Evolutionary conservation across 2,329 filamentous ascomycete species (phyloP).

Genomic region (Erysiphe pulchra): DNA sequence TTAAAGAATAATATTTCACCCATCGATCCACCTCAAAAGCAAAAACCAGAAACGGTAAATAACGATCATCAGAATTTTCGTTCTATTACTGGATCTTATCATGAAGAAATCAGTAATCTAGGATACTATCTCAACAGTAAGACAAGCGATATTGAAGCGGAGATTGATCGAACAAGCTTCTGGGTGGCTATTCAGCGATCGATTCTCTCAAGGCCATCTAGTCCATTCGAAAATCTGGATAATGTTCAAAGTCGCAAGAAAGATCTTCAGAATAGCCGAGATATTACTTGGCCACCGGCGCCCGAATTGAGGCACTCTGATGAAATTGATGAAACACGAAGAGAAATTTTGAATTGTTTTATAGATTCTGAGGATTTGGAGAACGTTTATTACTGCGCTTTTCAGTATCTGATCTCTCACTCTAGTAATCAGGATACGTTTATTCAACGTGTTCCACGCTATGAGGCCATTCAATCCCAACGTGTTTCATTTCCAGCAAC

Average conservation of each 20-base stretch:
- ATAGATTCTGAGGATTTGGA: conserved; percentile 20
- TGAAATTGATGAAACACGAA: too few relatives aligned
- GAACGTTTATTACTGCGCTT: conserved; percentile 70
- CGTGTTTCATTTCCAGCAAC: conserved; percentile 46
- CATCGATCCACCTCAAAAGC: neutral
- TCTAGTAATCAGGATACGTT: conserved; percentile 50
- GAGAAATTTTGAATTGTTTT: neutral
- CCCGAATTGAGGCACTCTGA: too few relatives aligned
- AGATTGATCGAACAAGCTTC: conserved; percentile 58
- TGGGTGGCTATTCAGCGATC: conserved; percentile 68
- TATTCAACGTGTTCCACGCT: conserved; percentile 59
- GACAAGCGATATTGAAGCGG: conserved; percentile 45
- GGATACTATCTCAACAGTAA: conserved; percentile 7
- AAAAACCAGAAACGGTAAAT: conserved; percentile 16
- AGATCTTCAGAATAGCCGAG: neutral
- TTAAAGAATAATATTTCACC: conserved; percentile 22
- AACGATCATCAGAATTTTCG: too few relatives aligned
- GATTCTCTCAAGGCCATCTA: conserved; percentile 41
- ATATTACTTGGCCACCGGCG: too few relatives aligned
- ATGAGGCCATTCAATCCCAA: conserved; percentile 67
- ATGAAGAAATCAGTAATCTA: conserved; percentile 16
- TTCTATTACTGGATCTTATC: neutral
- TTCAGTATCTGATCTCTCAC: conserved; percentile 45
- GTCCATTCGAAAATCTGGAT: conserved; percentile 17
- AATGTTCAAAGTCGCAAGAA: conserved; percentile 13